Percentiles rank a stretch among this genome's conserved stretches.
phyloP scores from a whole-genome alignment of 192 early-diverging fungal species.

The Rhizoclosmatium globosum region DNA sequence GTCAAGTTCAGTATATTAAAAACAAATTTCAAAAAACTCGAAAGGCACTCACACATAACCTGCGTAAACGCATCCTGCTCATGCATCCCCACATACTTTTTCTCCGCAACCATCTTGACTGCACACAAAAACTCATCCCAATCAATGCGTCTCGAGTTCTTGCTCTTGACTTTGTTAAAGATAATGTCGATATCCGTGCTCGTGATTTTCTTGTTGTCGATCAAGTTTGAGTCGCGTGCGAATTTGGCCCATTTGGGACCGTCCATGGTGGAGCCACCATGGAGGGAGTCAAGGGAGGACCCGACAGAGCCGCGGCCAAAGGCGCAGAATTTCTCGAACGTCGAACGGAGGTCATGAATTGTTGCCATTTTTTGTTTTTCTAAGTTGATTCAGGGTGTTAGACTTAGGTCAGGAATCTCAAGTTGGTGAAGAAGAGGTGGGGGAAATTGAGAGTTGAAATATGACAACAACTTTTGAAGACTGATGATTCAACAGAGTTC shows the following conservation, averaged over 20 bases:
- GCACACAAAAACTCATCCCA: conserved; percentile 55
- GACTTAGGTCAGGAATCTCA: too few species aligned
- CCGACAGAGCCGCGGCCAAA: conserved; percentile 23
- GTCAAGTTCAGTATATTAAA: too few species aligned
- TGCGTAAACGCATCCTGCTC: conserved; percentile 44
- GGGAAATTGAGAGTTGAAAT: too few species aligned
- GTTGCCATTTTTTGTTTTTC: conserved; percentile 11
- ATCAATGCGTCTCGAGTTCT: conserved; percentile 53
- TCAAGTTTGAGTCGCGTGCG: conserved; percentile 53
- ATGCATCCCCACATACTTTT: conserved; percentile 53
- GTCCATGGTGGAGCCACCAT: conserved; percentile 26
- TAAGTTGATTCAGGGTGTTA: neutral
- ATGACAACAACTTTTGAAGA: too few species aligned
- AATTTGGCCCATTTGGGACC: conserved; percentile 54
- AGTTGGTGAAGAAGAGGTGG: too few species aligned
- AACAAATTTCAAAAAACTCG: too few species aligned
- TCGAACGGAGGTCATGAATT: conserved; percentile 10
- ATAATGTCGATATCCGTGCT: conserved; percentile 64
- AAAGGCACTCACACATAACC: neutral
- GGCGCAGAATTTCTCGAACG: conserved; percentile 36
- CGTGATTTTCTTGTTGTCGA: conserved; percentile 57
- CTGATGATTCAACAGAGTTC: too few species aligned
- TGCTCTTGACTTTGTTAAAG: conserved; percentile 67
- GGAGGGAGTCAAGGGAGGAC: neutral
- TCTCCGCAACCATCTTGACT: conserved; percentile 51